phyloP scores from a whole-genome alignment of 805 yeast genomes.

The Saturnispora gosingensis region DNA sequence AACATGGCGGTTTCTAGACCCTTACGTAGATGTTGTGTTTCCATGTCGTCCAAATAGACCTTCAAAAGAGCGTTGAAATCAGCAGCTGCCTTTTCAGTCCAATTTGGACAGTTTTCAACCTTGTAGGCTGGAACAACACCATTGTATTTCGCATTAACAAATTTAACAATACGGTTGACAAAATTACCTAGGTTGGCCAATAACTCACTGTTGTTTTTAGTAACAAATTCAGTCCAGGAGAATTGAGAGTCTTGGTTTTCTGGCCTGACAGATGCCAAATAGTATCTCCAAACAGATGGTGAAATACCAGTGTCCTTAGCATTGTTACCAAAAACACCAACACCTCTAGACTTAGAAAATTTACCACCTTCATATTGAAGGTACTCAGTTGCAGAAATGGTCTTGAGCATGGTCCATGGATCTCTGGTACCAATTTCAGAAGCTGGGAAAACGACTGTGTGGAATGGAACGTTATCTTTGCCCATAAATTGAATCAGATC shows the following conservation, averaged over 20 bases:
- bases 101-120: conserved; percentile 38
- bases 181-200: conserved; percentile 95
- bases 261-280: conserved; percentile 85
- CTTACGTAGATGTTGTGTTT: conserved; percentile 68
- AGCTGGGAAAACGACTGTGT: conserved; percentile 95
- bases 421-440: conserved; percentile 83
- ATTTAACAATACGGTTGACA: conserved; percentile 88
- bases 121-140: conserved; percentile 76
- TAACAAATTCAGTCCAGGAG: conserved; percentile 94
- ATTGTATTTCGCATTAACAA: conserved; percentile 80
- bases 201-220: conserved; percentile 87
- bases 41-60: conserved; percentile 64
- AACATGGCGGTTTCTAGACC: conserved; percentile 91
- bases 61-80: conserved; percentile 58
- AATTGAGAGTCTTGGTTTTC: conserved; percentile 94
- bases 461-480: conserved; percentile 98
- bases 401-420: conserved; percentile 84
- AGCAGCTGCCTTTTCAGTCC: conserved; percentile 30
- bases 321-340: conserved; percentile 97
- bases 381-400: conserved; percentile 90
- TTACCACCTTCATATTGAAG: conserved; percentile 97
- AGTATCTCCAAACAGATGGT: conserved; percentile 96
- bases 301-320: conserved; percentile 89
- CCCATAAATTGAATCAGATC: conserved; percentile 96
- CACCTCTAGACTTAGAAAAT: conserved; percentile 94